Evolutionary conservation across 2,329 filamentous ascomycete genomes (phyloP).

Genomic region (Canariomyces notabilis): DNA sequence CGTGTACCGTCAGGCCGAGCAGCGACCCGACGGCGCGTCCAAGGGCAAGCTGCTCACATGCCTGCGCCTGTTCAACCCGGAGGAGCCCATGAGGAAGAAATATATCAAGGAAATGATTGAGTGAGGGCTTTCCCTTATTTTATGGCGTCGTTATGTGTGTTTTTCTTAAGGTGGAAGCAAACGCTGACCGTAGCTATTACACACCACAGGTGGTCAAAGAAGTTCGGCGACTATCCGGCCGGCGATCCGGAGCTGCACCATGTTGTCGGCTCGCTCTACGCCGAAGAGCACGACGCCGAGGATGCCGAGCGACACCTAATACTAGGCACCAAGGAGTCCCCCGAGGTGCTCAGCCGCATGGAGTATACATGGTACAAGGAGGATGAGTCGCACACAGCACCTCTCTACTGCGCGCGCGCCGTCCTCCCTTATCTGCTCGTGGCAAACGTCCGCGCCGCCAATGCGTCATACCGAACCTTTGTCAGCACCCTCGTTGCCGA

Average conservation of each 20-base stretch:
- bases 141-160: background rate
- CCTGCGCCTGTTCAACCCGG: constrained; percentile 70
- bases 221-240: constrained; percentile 78
- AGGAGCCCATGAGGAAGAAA: constrained; percentile 88
- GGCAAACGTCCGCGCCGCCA: constrained; percentile 86
- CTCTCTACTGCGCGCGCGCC: constrained; percentile 78
- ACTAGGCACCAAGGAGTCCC: constrained; percentile 83
- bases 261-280: constrained; percentile 79
- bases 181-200: background rate
- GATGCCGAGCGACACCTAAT: constrained; percentile 88
- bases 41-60: constrained; percentile 74
- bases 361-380: constrained; percentile 93
- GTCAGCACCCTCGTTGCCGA: constrained; percentile 57
- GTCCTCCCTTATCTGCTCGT: constrained; percentile 86
- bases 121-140: constrained; percentile 39
- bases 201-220: constrained; percentile 73
- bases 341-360: constrained; percentile 71
- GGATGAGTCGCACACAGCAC: constrained; percentile 81
- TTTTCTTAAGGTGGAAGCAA: background rate
- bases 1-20: constrained; percentile 81
- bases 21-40: constrained; percentile 67
- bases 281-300: constrained; percentile 88
- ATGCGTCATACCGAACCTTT: constrained; percentile 74
- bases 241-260: constrained; percentile 95
- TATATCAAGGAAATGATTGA: constrained; percentile 81